Evolutionary conservation across 805 yeast species (phyloP).

Genomic region (Groenewaldozyma salmanticensis): DNA sequence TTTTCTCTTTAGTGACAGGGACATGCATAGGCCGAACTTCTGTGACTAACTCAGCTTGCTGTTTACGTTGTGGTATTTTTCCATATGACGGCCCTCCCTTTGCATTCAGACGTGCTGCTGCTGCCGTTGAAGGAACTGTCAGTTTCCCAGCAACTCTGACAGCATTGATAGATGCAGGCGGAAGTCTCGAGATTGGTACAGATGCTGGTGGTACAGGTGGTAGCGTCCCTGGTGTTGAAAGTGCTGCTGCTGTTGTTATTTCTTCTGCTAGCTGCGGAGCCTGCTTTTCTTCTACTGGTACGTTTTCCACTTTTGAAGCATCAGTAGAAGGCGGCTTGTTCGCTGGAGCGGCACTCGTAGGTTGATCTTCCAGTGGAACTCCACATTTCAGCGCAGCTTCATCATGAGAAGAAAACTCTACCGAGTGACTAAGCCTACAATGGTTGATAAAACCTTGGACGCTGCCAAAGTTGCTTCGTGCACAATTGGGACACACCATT

Average conservation of each 20-base stretch:
- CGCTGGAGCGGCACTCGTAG: conserved; percentile 25
- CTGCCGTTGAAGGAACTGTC: background rate
- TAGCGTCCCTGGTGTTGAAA: conserved; percentile 1
- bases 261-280: no score
- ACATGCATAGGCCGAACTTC: background rate
- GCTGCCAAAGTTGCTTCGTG: conserved; percentile 58
- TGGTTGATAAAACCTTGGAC: conserved; percentile 79
- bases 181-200: background rate
- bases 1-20: background rate
- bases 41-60: background rate
- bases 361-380: conserved; percentile 48
- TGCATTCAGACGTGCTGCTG: background rate
- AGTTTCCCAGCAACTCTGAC: background rate
- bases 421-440: conserved; percentile 62
- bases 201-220: background rate
- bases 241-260: conserved; percentile 2
- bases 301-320: no score
- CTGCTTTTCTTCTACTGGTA: no score
- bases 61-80: no score
- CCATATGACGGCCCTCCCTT: background rate
- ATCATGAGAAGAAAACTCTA: conserved; percentile 61
- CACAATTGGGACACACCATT: conserved; percentile 59
- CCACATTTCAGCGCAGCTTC: conserved; percentile 66
- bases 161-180: no score
- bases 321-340: conserved; percentile 5